Percentiles rank a stretch among this genome's conserved stretches.
Evolutionary conservation across 768 basidiomycete genomes (phyloP).

Genomic region (Pisolithus sp.): DNA sequence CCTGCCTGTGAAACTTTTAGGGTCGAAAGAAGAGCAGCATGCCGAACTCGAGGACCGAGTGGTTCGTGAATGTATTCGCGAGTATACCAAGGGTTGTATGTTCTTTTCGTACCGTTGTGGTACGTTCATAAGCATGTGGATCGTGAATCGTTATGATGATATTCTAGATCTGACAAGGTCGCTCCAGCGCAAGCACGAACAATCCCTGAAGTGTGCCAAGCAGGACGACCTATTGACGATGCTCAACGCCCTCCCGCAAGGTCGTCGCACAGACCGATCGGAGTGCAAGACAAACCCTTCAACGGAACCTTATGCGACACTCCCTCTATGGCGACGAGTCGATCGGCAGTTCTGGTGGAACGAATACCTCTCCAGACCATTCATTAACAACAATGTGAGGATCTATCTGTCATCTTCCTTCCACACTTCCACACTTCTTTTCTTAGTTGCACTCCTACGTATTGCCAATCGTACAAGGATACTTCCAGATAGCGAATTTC

Average conservation of each 20-base stretch:
- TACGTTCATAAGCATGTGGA: constrained; percentile 24
- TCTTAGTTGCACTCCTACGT: constrained; percentile 74
- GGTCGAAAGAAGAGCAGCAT: constrained; percentile 58
- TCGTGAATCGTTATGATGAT: background rate
- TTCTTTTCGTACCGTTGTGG: constrained; percentile 87
- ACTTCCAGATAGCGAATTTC: constrained; percentile 73
- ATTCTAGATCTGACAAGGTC: constrained; percentile 73
- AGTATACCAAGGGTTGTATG: constrained; percentile 82
- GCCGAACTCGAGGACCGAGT: constrained; percentile 80
- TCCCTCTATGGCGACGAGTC: constrained; percentile 89
- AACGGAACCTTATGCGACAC: constrained; percentile 65
- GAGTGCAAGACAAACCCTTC: constrained; percentile 44
- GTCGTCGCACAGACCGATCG: constrained; percentile 16
- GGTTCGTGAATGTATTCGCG: constrained; percentile 67
- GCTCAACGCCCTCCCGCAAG: constrained; percentile 45
- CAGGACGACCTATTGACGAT: constrained; percentile 56
- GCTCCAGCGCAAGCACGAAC: constrained; percentile 72
- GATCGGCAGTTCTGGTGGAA: constrained; percentile 97
- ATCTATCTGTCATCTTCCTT: background rate
- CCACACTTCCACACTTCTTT: background rate
- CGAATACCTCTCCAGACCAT: constrained; percentile 75
- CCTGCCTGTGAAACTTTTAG: constrained; percentile 51
- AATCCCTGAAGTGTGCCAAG: constrained; percentile 47
- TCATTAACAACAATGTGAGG: constrained; percentile 81
- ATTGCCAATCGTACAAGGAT: constrained; percentile 90